Evolutionary conservation across 257 asterid species (phyloP).

Genomic region (Capsicum pubescens): DNA sequence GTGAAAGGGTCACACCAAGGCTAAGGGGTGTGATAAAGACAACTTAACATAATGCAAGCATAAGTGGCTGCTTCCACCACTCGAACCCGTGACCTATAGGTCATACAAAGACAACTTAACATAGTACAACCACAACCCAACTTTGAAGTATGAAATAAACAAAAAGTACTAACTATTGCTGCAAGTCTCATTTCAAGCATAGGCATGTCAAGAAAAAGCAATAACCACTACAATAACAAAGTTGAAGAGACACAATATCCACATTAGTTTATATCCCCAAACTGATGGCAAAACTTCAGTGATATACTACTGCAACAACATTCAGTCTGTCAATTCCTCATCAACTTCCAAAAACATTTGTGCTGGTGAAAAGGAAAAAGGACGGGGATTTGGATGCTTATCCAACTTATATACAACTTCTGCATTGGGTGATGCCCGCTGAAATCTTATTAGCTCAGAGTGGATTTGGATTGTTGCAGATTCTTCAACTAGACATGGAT

Average conservation of each 20-base stretch:
- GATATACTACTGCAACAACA: background rate
- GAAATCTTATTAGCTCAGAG: background rate
- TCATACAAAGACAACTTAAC: background rate
- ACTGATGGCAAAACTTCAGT: background rate
- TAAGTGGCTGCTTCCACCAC: too few species aligned
- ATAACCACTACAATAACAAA: background rate
- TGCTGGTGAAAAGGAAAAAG: background rate
- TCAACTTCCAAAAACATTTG: background rate
- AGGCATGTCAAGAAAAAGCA: background rate
- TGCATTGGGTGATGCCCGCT: constrained; percentile 18
- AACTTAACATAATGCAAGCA: too few species aligned
- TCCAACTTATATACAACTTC: background rate
- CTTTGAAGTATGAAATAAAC: background rate
- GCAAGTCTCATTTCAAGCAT: background rate
- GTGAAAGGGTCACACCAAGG: too few species aligned
- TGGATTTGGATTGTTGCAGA: background rate
- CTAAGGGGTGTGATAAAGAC: too few species aligned
- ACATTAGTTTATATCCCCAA: background rate
- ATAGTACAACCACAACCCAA: background rate
- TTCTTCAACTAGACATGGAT: constrained; percentile 7
- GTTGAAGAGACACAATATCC: background rate
- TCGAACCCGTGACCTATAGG: too few species aligned
- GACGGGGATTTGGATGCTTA: background rate
- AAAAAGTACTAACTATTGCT: background rate
- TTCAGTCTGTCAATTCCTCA: background rate